These are phyloP conservation scores for Lactarius akahatsu DNA, from an alignment of 768 basidiomycete species.

Conservation along the genomic window DNA sequence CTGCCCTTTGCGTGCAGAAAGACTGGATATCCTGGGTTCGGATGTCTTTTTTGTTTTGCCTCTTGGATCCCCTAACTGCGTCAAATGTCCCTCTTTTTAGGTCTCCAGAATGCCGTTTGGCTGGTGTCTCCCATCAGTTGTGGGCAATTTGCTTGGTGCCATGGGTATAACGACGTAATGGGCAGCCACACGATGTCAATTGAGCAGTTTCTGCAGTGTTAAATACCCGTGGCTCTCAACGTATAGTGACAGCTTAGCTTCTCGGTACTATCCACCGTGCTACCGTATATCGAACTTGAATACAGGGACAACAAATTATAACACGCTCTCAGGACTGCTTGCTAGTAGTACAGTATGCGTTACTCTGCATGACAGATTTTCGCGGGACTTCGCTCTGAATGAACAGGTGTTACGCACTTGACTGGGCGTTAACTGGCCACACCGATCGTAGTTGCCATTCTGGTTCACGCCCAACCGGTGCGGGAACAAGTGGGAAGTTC, in stretches of 20 bases:
- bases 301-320: too few species aligned
- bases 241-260: neutral
- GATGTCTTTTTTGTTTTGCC: too few species aligned
- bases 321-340: too few species aligned
- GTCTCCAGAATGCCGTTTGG: neutral
- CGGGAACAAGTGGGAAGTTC: constrained; percentile 50
- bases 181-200: neutral
- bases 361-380: neutral
- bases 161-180: neutral
- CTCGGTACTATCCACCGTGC: neutral
- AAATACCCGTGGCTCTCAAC: neutral
- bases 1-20: too few species aligned
- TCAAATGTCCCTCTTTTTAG: too few species aligned
- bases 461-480: constrained; percentile 59
- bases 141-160: neutral
- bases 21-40: too few species aligned
- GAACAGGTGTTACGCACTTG: too few species aligned
- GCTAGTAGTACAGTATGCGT: too few species aligned
- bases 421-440: neutral
- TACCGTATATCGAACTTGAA: neutral
- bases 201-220: neutral
- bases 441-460: constrained; percentile 39
- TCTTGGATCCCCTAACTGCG: neutral
- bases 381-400: too few species aligned
- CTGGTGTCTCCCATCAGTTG: neutral